Evolutionary conservation across 2,329 filamentous ascomycete species (phyloP).

Genomic region (Pseudopyricularia cyperi): DNA sequence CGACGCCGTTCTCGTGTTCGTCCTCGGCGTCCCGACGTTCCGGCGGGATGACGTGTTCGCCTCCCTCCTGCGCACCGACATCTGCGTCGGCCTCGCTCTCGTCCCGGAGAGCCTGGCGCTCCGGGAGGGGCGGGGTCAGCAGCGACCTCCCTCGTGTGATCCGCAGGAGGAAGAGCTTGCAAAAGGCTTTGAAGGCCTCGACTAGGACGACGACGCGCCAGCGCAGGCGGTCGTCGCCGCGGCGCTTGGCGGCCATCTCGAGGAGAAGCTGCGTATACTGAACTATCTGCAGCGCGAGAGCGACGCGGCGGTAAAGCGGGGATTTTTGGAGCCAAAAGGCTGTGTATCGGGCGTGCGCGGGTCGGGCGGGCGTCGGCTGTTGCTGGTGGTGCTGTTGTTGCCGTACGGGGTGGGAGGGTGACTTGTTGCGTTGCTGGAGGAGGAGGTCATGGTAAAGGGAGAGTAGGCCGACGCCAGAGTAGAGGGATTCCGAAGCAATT

Average conservation of each 20-base stretch:
- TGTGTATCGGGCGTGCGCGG: constrained; percentile 48
- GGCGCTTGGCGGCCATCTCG: constrained; percentile 90
- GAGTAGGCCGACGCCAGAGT: constrained; percentile 79
- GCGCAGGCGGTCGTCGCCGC: constrained; percentile 65
- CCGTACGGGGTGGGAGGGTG: neutral
- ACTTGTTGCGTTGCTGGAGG: constrained; percentile 38
- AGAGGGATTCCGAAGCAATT: constrained; percentile 83
- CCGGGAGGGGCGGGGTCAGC: constrained; percentile 71
- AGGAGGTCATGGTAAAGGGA: constrained; percentile 88
- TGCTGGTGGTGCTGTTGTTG: constrained; percentile 20
- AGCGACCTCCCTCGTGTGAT: constrained; percentile 75
- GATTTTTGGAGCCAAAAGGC: constrained; percentile 51
- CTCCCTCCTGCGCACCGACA: constrained; percentile 7
- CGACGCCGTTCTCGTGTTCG: neutral
- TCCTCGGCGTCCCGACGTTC: neutral
- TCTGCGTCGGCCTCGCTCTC: constrained; percentile 30
- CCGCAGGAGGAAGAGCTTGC: constrained; percentile 65
- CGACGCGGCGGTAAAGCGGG: constrained; percentile 65
- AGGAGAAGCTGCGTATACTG: constrained; percentile 93
- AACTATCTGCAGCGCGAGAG: constrained; percentile 74
- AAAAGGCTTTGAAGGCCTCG: constrained; percentile 77
- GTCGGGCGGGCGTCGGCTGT: constrained; percentile 8
- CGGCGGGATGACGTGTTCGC: neutral
- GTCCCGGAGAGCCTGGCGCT: constrained; percentile 64
- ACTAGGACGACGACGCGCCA: constrained; percentile 82